phyloP scores from a whole-genome alignment of 2,329 filamentous ascomycete species.

The Taxawa tesnikishii region DNA sequence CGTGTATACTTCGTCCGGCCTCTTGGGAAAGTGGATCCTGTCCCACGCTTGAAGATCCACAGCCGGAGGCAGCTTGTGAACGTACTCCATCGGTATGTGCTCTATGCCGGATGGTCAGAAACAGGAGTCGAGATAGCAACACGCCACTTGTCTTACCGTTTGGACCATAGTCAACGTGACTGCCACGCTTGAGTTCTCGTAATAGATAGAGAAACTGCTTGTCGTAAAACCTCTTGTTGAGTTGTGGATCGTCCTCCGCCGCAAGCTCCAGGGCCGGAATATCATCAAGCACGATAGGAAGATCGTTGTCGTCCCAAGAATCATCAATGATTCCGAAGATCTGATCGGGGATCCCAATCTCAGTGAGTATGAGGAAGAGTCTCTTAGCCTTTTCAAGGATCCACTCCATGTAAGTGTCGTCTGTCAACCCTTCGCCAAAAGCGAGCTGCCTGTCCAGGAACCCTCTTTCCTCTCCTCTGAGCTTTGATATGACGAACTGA shows the following conservation, averaged over 20 bases:
- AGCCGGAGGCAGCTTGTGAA: slow-evolving; percentile 44
- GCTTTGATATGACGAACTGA: slow-evolving; percentile 52
- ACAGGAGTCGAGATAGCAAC: too few relatives aligned
- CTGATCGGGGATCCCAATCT: slow-evolving; percentile 57
- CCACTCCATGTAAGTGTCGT: slow-evolving; percentile 70
- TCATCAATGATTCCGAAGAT: slow-evolving; percentile 66
- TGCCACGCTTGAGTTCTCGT: slow-evolving; percentile 46
- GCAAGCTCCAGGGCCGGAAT: slow-evolving; percentile 52
- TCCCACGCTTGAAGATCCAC: slow-evolving; percentile 35
- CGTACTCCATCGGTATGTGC: slow-evolving; percentile 55
- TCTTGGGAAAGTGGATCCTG: slow-evolving; percentile 54
- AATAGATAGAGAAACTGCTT: slow-evolving; percentile 62
- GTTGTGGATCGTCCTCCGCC: slow-evolving; percentile 44
- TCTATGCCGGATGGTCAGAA: too few relatives aligned
- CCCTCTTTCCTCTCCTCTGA: slow-evolving; percentile 50
- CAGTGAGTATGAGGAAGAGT: slow-evolving; percentile 58
- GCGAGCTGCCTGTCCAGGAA: slow-evolving; percentile 50
- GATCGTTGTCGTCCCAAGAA: slow-evolving; percentile 64
- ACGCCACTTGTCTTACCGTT: slow-evolving; percentile 17
- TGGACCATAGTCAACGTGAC: slow-evolving; percentile 51
- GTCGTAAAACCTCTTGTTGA: slow-evolving; percentile 58
- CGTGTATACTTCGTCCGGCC: slow-evolving; percentile 39
- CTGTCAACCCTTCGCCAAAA: slow-evolving; percentile 49
- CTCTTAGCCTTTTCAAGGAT: slow-evolving; percentile 57
- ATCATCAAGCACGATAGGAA: slow-evolving; percentile 55